Conservation (phyloP, 148 eudicot species). For the Fallopia convolvulus region DNA sequence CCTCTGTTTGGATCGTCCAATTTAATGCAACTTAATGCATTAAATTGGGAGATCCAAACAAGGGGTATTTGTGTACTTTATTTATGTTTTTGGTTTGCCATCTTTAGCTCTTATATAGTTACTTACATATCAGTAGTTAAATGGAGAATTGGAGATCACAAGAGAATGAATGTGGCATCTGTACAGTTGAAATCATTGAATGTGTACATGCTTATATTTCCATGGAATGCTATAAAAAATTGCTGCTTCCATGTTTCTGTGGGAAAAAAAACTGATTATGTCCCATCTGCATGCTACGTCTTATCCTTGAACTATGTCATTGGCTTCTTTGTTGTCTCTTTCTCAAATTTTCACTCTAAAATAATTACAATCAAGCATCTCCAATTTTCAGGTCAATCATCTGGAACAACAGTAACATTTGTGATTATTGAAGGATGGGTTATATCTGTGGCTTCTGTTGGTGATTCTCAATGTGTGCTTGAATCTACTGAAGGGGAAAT, state of each 20-base stretch:
- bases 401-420: slow-evolving; percentile 94
- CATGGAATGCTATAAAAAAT: neutral
- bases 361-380: slow-evolving; percentile 3
- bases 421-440: slow-evolving; percentile 93
- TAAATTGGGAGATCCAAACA: no score
- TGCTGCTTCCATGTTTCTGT: neutral
- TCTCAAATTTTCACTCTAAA: neutral
- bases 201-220: neutral
- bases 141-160: neutral
- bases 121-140: neutral
- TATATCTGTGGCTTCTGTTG: slow-evolving; percentile 90
- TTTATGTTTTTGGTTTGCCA: neutral
- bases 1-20: no score
- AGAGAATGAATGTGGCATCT: neutral
- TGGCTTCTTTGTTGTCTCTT: neutral
- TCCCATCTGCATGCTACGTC: neutral
- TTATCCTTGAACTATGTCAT: neutral
- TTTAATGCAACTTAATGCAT: no score
- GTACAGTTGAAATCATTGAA: neutral
- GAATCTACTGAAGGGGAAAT: slow-evolving; percentile 87
- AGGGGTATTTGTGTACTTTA: neutral
- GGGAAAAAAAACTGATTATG: neutral
- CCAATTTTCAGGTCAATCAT: slow-evolving; percentile 53
- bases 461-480: slow-evolving; percentile 86
- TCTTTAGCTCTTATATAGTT: neutral